These are phyloP conservation scores for Glebionis coronaria DNA, from an alignment of 129 eudicot genomes.

Conservation along the genomic window DNA sequence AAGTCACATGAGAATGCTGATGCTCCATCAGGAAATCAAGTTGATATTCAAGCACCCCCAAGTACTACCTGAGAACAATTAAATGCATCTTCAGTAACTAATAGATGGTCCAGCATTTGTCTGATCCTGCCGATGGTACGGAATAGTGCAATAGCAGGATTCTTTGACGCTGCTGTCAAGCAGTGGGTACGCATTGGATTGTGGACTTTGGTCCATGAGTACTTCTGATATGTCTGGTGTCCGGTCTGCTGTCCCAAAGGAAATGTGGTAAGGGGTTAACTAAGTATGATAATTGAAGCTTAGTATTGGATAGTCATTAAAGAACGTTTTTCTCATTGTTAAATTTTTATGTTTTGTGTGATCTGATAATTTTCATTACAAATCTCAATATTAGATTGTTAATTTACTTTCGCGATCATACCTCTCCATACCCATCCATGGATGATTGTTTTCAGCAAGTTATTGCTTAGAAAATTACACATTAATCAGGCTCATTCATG, in stretches of 20 bases:
- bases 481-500: no score
- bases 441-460: no score
- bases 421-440: no score
- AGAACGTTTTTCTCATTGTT: no score
- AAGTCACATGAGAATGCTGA: constrained; percentile 23
- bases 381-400: no score
- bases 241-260: constrained; percentile 29
- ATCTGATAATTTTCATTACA: no score
- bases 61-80: constrained; percentile 18
- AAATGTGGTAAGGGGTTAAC: constrained; percentile 36
- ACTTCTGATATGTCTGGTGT: constrained; percentile 65
- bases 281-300: background rate
- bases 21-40: background rate
- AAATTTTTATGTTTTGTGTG: no score
- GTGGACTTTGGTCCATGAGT: constrained; percentile 76
- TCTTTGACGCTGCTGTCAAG: constrained; percentile 44
- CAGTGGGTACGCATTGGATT: constrained; percentile 73
- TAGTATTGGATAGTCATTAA: no score
- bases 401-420: no score
- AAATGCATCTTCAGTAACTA: constrained; percentile 29
- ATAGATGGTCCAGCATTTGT: constrained; percentile 11
- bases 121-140: constrained; percentile 20
- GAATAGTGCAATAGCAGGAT: constrained; percentile 48
- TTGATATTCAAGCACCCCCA: constrained; percentile 23
- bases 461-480: no score